Base-by-base conservation (phyloP, 179 eudicot species). In the Spinacia oleracea region DNA sequence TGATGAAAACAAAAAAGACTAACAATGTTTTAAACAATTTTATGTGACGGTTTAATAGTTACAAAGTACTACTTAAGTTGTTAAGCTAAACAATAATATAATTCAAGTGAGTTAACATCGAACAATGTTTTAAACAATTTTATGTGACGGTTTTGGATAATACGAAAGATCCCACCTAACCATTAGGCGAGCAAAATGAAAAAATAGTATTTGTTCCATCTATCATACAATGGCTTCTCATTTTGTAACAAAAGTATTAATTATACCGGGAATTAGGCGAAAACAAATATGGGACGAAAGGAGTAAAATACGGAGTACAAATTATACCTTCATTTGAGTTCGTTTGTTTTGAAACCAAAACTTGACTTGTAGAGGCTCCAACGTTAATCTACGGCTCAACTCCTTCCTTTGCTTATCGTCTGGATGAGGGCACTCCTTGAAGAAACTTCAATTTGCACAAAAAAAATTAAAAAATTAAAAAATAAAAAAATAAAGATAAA, bases 271-370 rank as follows among this genome's bases (percentile, higher is more conserved):
- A 38, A 38, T 38, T 38, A 38, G 4, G 1, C 40, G 6, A 38
- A 6, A 38, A 12, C 27, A 21, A 62, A 3, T 11, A 5, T 62
- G 66, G 35, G 66, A 62, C 21, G 38, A 62, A 62, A 0, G 66
- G 38, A 62, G 64, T 59, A 25, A 5, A 1, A 62, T 62, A n/a
- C n/a, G n/a, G n/a, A n/a, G n/a, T n/a, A n/a, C n/a, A 31, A 27
- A 62, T 20, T 9, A 66, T 74, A 88, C 89, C 83, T 87, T 89
- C 90, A 89, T 86, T 84, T 89, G 92, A 73, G 92, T 89, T 32
- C 92, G 83, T 73, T 84, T 86, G 72, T 89, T 89, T 77, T 89
- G 90, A 67, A 89, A 89, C 92, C 92, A 89, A 85, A 88, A 88
- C 74, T 89, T 88, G 62, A 89, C 88, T 82, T 89, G 92, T 71